Conservation (phyloP, 306 rosid genomes). For the Malus sylvestris region DNA sequence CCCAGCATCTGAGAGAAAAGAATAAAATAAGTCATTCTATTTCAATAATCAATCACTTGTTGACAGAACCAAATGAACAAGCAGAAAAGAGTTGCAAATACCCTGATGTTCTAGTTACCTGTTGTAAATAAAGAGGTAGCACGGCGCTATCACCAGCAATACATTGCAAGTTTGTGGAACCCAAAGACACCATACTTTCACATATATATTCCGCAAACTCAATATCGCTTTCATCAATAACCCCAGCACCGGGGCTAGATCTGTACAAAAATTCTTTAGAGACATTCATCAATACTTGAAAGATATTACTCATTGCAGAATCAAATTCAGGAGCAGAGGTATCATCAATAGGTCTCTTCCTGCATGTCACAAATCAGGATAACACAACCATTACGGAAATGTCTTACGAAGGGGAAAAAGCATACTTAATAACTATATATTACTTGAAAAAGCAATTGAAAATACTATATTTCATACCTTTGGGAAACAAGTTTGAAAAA, state of each 20-base stretch:
- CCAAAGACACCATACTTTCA: constrained; percentile 88
- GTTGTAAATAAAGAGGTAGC: constrained; percentile 63
- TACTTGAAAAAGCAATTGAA: not conserved
- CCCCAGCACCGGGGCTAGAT: constrained; percentile 45
- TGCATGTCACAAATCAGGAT: constrained; percentile 30
- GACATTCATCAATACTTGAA: constrained; percentile 66
- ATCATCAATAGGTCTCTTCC: constrained; percentile 76
- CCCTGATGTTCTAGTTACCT: constrained; percentile 38
- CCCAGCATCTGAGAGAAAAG: constrained; percentile 70
- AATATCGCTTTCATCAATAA: constrained; percentile 62
- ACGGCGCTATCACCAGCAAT: constrained; percentile 54
- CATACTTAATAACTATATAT: not conserved
- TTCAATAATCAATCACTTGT: not conserved
- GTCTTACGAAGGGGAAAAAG: not conserved
- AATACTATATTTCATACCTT: constrained; percentile 46
- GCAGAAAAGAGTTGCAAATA: not conserved
- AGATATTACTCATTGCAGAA: constrained; percentile 62
- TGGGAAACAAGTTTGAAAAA: constrained; percentile 86
- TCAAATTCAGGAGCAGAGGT: constrained; percentile 65
- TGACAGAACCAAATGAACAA: not conserved
- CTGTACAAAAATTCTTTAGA: constrained; percentile 63
- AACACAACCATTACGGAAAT: constrained; percentile 11
- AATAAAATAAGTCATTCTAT: constrained; percentile 1
- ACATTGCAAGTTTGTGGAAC: constrained; percentile 75
- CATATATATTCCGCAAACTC: constrained; percentile 78